phyloP scores from a whole-genome alignment of 192 early-diverging fungal genomes.

The Entomortierella beljakovae region DNA sequence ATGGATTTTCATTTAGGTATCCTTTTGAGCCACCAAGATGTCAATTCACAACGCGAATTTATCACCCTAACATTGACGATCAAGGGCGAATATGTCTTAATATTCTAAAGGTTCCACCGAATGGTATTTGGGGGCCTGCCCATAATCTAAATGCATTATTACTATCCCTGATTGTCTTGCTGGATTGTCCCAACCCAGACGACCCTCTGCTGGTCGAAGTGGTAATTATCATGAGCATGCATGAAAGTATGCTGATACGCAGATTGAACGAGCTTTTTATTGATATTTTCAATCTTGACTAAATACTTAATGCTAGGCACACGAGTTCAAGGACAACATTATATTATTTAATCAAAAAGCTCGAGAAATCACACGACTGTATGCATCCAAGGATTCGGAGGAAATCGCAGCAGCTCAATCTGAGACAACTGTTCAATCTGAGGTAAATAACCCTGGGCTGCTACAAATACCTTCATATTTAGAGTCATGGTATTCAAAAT shows the following conservation, averaged over 20 bases:
- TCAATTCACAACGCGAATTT: conserved; percentile 78
- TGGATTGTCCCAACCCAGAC: conserved; percentile 77
- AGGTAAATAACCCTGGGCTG: too few species aligned
- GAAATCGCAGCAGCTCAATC: too few species aligned
- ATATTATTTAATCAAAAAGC: conserved; percentile 60
- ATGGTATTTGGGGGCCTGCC: conserved; percentile 78
- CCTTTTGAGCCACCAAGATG: conserved; percentile 80
- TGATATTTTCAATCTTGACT: neutral
- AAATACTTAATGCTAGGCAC: conserved; percentile 53
- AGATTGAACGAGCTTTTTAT: neutral
- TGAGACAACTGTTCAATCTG: too few species aligned
- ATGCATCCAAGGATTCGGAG: conserved; percentile 42
- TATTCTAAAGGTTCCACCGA: conserved; percentile 70
- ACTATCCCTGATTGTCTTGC: conserved; percentile 65
- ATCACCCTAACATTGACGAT: conserved; percentile 87
- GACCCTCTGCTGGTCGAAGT: conserved; percentile 82
- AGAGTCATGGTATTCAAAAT: too few species aligned
- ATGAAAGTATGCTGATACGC: too few species aligned
- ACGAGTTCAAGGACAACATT: conserved; percentile 61
- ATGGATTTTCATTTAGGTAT: conserved; percentile 52
- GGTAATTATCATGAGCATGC: conserved; percentile 58
- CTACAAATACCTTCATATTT: too few species aligned
- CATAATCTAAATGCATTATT: conserved; percentile 72
- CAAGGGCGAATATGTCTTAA: conserved; percentile 81
- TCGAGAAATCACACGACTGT: conserved; percentile 40